Evolutionary conservation across 2,329 filamentous ascomycete genomes (phyloP).

Genomic region (Aureobasidium lini): DNA sequence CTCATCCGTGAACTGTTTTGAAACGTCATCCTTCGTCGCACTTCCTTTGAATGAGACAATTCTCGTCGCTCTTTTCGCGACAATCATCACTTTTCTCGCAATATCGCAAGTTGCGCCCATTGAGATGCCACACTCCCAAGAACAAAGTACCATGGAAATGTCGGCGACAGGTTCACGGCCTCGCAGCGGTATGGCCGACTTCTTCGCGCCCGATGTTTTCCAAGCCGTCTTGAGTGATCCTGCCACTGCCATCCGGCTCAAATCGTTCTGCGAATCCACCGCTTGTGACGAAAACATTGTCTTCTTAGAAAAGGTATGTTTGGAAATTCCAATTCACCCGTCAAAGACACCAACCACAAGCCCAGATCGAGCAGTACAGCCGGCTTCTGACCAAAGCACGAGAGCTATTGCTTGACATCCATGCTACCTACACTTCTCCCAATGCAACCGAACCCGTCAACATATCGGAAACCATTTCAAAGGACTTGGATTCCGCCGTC

Average conservation of each 20-base stretch:
- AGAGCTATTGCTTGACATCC: slow-evolving; percentile 39
- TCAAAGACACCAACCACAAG: not conserved
- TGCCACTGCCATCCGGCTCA: slow-evolving; percentile 39
- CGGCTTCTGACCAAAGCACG: slow-evolving; percentile 39
- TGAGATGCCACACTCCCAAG: not conserved
- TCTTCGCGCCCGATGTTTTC: slow-evolving; percentile 46
- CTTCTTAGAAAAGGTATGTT: slow-evolving; percentile 43
- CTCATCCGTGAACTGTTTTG: not conserved
- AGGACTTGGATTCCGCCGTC: slow-evolving; percentile 39
- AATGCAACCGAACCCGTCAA: slow-evolving; percentile 33
- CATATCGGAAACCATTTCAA: slow-evolving; percentile 35
- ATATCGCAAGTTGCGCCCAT: not conserved
- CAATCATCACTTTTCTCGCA: not conserved
- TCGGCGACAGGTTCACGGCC: not conserved
- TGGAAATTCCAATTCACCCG: not conserved
- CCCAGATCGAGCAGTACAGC: slow-evolving; percentile 39
- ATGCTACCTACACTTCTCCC: slow-evolving; percentile 35
- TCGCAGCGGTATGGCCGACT: slow-evolving; percentile 24
- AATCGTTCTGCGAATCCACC: slow-evolving; percentile 43
- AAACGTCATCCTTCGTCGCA: not conserved
- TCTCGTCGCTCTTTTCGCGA: not conserved
- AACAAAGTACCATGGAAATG: not conserved
- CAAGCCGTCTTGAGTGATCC: slow-evolving; percentile 45
- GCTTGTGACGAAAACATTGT: slow-evolving; percentile 45
- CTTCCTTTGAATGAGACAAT: not conserved